These are phyloP conservation scores for Myxozyma monticola DNA, from an alignment of 805 yeast genomes.

Conservation along the genomic window DNA sequence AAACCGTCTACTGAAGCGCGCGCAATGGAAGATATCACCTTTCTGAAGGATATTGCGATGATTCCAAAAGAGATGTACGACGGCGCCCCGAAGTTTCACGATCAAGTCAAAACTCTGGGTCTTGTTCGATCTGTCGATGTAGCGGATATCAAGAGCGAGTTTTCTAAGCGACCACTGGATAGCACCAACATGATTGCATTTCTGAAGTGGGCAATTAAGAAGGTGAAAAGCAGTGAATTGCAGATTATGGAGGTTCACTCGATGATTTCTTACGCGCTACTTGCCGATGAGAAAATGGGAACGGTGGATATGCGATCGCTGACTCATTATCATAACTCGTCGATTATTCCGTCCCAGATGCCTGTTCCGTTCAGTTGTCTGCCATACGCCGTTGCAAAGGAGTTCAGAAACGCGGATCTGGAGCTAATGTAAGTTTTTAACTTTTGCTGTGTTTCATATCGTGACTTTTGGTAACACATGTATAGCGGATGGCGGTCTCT, in stretches of 20 bases:
- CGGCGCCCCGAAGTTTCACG: constrained; percentile 34
- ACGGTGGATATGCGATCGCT: constrained; percentile 33
- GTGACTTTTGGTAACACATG: background rate
- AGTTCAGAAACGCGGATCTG: constrained; percentile 27
- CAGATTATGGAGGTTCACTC: constrained; percentile 20
- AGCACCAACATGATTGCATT: constrained; percentile 29
- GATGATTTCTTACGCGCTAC: constrained; percentile 32
- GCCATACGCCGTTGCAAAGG: constrained; percentile 33
- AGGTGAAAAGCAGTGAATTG: constrained; percentile 21
- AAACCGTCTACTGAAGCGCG: constrained; percentile 36
- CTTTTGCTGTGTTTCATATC: background rate
- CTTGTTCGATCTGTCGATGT: constrained; percentile 33
- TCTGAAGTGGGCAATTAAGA: constrained; percentile 36
- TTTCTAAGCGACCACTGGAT: constrained; percentile 35
- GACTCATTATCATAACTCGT: constrained; percentile 33
- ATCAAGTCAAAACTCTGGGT: constrained; percentile 32
- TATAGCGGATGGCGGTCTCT: constrained; percentile 35
- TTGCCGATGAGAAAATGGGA: constrained; percentile 28
- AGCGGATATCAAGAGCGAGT: constrained; percentile 36
- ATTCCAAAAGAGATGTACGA: constrained; percentile 31
- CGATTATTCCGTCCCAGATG: constrained; percentile 31
- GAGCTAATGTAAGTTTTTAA: constrained; percentile 25
- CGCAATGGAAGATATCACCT: constrained; percentile 34
- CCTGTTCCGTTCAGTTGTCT: constrained; percentile 40
- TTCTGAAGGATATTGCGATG: constrained; percentile 35